Percentiles rank a stretch among this genome's conserved stretches.
These are phyloP conservation scores for Mortierella antarctica DNA, from an alignment of 192 early-diverging fungal species.

Conservation along the genomic window DNA sequence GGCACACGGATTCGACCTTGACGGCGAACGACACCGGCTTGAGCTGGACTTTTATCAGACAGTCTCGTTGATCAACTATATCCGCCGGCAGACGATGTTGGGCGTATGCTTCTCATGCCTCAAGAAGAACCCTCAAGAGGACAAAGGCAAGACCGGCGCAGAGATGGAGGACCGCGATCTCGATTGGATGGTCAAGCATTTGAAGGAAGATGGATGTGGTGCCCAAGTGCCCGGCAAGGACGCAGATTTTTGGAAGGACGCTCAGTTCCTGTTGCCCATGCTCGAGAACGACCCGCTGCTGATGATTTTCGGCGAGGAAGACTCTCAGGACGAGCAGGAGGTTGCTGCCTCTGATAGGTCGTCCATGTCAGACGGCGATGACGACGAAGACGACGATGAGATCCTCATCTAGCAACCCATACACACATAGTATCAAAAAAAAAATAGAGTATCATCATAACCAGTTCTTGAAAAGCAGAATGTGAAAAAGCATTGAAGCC, in stretches of 20 bases:
- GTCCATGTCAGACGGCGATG: slow-evolving; percentile 16
- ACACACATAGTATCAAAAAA: background rate
- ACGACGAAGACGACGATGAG: slow-evolving; percentile 41
- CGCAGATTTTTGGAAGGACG: slow-evolving; percentile 79
- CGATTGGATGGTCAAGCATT: slow-evolving; percentile 68
- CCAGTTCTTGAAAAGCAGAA: too few relatives aligned
- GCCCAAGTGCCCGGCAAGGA: slow-evolving; percentile 61
- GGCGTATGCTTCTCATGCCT: slow-evolving; percentile 79
- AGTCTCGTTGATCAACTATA: slow-evolving; percentile 87
- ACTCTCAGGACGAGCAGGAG: slow-evolving; percentile 70
- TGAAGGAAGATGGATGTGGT: slow-evolving; percentile 65
- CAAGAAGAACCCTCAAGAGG: slow-evolving; percentile 54
- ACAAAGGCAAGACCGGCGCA: slow-evolving; percentile 3
- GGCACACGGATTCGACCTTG: slow-evolving; percentile 85
- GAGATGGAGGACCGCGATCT: slow-evolving; percentile 10
- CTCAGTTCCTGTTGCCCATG: slow-evolving; percentile 82
- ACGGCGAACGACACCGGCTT: slow-evolving; percentile 56
- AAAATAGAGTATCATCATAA: background rate
- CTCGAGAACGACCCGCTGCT: slow-evolving; percentile 89
- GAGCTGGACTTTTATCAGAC: slow-evolving; percentile 87
- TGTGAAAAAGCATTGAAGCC: background rate
- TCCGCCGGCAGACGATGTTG: slow-evolving; percentile 74
- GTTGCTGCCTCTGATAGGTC: slow-evolving; percentile 17
- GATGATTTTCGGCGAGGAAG: slow-evolving; percentile 76
- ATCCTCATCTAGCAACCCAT: slow-evolving; percentile 4